Base-by-base conservation (phyloP, 2,329 filamentous ascomycete species). In the Paracoccidioides brasiliensis region DNA sequence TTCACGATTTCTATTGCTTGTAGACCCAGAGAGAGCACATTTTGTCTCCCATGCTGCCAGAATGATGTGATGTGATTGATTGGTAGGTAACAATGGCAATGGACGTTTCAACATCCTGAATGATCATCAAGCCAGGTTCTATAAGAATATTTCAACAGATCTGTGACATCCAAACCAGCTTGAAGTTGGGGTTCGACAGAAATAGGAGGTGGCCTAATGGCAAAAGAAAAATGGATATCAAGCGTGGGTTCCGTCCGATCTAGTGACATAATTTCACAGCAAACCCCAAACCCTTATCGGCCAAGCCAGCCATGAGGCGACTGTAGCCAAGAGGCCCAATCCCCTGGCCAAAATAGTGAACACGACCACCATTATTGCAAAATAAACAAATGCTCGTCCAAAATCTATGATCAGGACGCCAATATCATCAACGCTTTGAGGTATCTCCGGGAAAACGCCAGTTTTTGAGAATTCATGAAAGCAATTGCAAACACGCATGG, bases 221-320 rank as follows among this genome's bases (percentile, higher is more conserved):
- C 3, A 8, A n/a, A 45, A 45, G 32, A 28, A 48, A 35, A 37
- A 49, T 15, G n/a, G 33, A 37, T 28, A 49, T 38, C 46, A 14
- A 12, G 33, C 14, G n/a, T 49, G 46, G 9, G 7, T 49, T 22
- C 5, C 46, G 6, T 38, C 46, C 6, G 33, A 7, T 15, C 33
- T 12, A 28, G 32, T 45, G 22, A 44, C 8, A 40, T 30, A 28
- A 5, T 30, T n/a, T 52, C 38, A 55, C 32, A 65, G 57, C 28
- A 69, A 45, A 40, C 61, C 62, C 54, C 61, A 63, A 38, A 69
- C 46, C 38, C 60, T 57, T 12, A 62, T 60, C 53, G 71, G 61
- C 70, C 70, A 72, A 10, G 68, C 53, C 33, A 72, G 58, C 70
- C 69, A 72, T 22, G 63, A 66, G 4, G 64, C 65, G 38, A 70